A percentile compares a stretch with the other conserved stretches of the same genome.
Evolutionary conservation across 352 stramenopile genomes (phyloP).

Genomic region (Thalassiosira livingstoniorum): DNA sequence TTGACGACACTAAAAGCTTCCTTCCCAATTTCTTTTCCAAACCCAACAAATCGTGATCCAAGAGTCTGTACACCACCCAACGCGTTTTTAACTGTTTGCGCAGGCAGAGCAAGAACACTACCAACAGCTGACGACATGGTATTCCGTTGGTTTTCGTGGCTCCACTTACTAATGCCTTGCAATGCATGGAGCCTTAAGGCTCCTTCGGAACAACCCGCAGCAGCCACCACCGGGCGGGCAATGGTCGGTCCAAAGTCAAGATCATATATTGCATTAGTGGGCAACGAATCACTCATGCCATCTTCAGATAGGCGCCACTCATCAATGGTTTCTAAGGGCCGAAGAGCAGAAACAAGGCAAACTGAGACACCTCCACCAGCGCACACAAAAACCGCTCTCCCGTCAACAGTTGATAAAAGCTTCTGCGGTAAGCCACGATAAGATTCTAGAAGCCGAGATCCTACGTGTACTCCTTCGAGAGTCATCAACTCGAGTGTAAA

Average conservation of each 20-base stretch:
- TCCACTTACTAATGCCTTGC: slow-evolving; percentile 82
- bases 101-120: slow-evolving; percentile 73
- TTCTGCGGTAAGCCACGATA: slow-evolving; percentile 77
- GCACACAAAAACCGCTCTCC: slow-evolving; percentile 82
- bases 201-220: slow-evolving; percentile 80
- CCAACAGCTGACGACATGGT: slow-evolving; percentile 77
- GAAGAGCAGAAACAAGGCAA: slow-evolving; percentile 80
- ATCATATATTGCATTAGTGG: slow-evolving; percentile 66
- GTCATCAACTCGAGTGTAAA: slow-evolving; percentile 84
- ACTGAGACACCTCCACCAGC: slow-evolving; percentile 78
- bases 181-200: slow-evolving; percentile 82
- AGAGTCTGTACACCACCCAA: slow-evolving; percentile 76
- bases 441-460: slow-evolving; percentile 73
- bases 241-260: slow-evolving; percentile 84
- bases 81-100: slow-evolving; percentile 77
- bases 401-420: slow-evolving; percentile 77
- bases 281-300: slow-evolving; percentile 43
- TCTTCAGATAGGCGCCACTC: slow-evolving; percentile 82
- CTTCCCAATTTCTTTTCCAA: slow-evolving; percentile 69
- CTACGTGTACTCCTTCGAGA: slow-evolving; percentile 77
- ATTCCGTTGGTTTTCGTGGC: slow-evolving; percentile 74
- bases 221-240: slow-evolving; percentile 81
- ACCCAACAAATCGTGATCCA: slow-evolving; percentile 70
- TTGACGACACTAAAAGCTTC: slow-evolving; percentile 70
- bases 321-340: slow-evolving; percentile 80